Percentiles rank a stretch among this genome's conserved stretches.
Evolutionary conservation across 1,284 basidiomycete species (phyloP).

Genomic region (Ganoderma resinaceum): DNA sequence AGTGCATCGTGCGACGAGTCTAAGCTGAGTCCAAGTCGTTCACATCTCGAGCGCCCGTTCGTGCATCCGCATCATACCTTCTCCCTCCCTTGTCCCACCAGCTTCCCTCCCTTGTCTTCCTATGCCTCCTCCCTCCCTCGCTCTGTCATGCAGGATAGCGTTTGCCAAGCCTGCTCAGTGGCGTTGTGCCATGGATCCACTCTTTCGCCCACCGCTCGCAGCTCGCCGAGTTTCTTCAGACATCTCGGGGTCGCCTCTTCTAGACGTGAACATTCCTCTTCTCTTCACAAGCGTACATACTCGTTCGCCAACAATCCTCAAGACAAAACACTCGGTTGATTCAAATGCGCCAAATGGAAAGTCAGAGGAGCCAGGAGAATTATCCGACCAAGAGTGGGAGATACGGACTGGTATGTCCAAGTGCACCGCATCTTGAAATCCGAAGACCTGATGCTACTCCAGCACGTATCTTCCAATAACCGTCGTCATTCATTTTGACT

Average conservation of each 20-base stretch:
- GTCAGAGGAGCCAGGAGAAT: constrained; percentile 22
- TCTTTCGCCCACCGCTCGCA: no score
- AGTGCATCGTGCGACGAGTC: constrained; percentile 67
- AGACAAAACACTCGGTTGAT: not conserved
- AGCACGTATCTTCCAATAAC: constrained; percentile 7
- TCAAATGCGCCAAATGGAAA: not conserved
- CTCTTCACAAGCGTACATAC: not conserved
- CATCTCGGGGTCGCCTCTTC: not conserved
- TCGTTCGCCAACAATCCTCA: not conserved
- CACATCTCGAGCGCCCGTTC: not conserved
- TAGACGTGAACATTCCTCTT: not conserved
- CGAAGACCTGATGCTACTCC: constrained; percentile 25
- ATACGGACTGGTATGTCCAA: constrained; percentile 62
- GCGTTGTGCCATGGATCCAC: not conserved
- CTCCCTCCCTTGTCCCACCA: not conserved
- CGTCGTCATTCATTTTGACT: not conserved
- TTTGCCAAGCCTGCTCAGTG: not conserved
- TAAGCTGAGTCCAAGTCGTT: not conserved
- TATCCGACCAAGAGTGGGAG: constrained; percentile 66
- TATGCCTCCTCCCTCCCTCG: not conserved
- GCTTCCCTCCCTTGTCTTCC: not conserved
- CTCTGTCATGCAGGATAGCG: not conserved
- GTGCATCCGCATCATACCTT: no score
- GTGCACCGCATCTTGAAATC: constrained; percentile 6
- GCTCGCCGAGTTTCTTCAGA: not conserved